Percentiles rank a stretch among this genome's conserved stretches.
These are phyloP conservation scores for Solanum appendiculatum DNA, from an alignment of 257 asterid species.

Conservation along the genomic window DNA sequence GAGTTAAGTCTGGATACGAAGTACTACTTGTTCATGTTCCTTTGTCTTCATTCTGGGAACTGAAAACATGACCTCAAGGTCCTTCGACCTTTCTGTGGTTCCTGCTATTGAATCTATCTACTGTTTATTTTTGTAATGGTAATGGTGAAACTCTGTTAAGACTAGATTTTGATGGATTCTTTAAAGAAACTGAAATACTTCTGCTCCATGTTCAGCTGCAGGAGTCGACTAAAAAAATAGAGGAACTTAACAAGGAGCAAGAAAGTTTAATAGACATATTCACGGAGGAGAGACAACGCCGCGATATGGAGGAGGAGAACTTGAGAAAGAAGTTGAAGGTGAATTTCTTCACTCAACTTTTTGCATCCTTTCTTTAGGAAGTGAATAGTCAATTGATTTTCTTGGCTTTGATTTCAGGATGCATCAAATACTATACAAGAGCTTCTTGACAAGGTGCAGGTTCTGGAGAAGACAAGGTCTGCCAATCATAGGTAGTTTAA, in stretches of 20 bases:
- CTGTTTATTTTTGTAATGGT: background rate
- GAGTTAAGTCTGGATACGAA: background rate
- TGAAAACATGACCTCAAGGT: background rate
- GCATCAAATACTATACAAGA: slow-evolving; percentile 56
- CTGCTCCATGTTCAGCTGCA: slow-evolving; percentile 35
- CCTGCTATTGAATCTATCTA: background rate
- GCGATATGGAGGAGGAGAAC: slow-evolving; percentile 59
- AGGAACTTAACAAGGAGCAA: slow-evolving; percentile 62
- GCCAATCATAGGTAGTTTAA: slow-evolving; percentile 4
- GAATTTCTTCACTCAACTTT: background rate
- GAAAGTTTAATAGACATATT: slow-evolving; percentile 63
- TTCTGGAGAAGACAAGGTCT: slow-evolving; percentile 15
- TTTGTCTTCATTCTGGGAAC: background rate
- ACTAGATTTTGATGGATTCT: background rate
- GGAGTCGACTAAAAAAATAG: slow-evolving; percentile 30
- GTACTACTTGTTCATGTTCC: background rate
- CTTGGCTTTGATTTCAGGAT: slow-evolving; percentile 29
- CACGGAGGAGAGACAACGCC: slow-evolving; percentile 87
- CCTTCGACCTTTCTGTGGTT: background rate
- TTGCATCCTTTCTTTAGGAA: background rate
- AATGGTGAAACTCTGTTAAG: background rate
- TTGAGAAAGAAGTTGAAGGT: slow-evolving; percentile 71
- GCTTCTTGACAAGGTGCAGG: slow-evolving; percentile 41
- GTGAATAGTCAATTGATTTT: background rate
- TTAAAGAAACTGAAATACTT: background rate